Evolutionary conservation across 257 asterid genomes (phyloP), one percentile per base, ranked within the genome.

Genomic region (Jacaranda mimosifolia): DNA sequence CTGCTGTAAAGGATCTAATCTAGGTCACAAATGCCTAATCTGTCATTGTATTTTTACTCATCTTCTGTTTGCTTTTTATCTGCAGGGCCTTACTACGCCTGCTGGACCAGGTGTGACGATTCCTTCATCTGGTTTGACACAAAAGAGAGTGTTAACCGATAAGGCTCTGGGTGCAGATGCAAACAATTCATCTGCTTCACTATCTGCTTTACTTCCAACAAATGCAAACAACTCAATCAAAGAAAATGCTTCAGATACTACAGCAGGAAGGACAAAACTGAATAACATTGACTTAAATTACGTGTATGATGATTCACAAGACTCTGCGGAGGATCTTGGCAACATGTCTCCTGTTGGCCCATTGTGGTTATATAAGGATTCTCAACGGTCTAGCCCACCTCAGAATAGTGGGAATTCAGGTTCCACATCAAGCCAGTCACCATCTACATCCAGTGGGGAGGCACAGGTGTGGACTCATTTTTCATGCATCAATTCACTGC

Each of bases 391-490:
- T 74, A 90, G 87, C 82, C 91, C 92, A 12, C 83, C 94, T 77
- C 92, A 87, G 69, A 84, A 85, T 67, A 91, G 96, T 93, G 89
- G 89, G 78, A 89, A 88, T 84, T 86, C 97, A 13, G 93, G 91
- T 79, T 93, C 94, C 70, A 83, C 91, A 4, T 81, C 90, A 43
- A 83, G 89, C 85, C 94, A 80, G 68, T 94, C 98, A 58, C 92
- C 89, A 55, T 94, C 98, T 72, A 90, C 89, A 83, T 92, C 97
- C 74, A 93, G 94, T 81, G 97, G 90, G 77, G 99, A 95, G 81
- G 86, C 90, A 32, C 97, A 92, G 98, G 98, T 95, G 51, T 26
- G 39, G 73, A 46, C 69, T 56, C 60, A 56, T 72, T 75, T 35
- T 39, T 74, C 72, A 15, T 57, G 72, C 40, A 66, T 53, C 69